These are phyloP conservation scores for Flaveria linearis DNA, from an alignment of 129 eudicot species.

Conservation along the genomic window DNA sequence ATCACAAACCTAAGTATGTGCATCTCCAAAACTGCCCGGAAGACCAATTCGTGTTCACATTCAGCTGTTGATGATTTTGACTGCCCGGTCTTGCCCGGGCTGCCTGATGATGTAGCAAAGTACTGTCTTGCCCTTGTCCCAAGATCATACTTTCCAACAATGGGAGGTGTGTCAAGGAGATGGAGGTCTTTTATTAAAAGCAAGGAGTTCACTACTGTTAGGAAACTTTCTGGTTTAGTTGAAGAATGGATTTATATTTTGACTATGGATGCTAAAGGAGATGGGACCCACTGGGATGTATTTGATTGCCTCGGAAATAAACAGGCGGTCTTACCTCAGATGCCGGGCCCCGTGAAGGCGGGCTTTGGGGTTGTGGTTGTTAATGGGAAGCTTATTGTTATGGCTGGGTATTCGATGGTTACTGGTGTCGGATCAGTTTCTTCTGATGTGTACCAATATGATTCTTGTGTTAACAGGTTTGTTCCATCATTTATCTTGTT, in stretches of 20 bases:
- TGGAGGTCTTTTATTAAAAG: constrained; percentile 84
- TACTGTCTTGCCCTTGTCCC: constrained; percentile 95
- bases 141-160: constrained; percentile 58
- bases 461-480: constrained; percentile 89
- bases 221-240: constrained; percentile 71
- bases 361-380: constrained; percentile 79
- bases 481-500: constrained; percentile 13
- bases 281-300: constrained; percentile 90
- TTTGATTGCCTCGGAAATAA: constrained; percentile 69
- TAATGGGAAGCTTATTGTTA: constrained; percentile 79
- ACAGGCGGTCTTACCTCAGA: constrained; percentile 50
- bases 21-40: constrained; percentile 41
- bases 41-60: constrained; percentile 33
- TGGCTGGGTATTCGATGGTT: constrained; percentile 62
- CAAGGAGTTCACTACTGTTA: constrained; percentile 68
- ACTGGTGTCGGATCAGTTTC: constrained; percentile 61
- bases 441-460: constrained; percentile 79
- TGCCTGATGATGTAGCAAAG: constrained; percentile 90
- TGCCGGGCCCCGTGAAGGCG: constrained; percentile 70
- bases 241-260: constrained; percentile 91
- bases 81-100: constrained; percentile 77
- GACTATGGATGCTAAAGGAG: constrained; percentile 60
- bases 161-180: constrained; percentile 74
- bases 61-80: constrained; percentile 34
- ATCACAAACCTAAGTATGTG: constrained; percentile 43